Percentiles rank a stretch among this genome's conserved stretches.
phyloP scores from a whole-genome alignment of 78 protist species.

The Guillardia theta region DNA sequence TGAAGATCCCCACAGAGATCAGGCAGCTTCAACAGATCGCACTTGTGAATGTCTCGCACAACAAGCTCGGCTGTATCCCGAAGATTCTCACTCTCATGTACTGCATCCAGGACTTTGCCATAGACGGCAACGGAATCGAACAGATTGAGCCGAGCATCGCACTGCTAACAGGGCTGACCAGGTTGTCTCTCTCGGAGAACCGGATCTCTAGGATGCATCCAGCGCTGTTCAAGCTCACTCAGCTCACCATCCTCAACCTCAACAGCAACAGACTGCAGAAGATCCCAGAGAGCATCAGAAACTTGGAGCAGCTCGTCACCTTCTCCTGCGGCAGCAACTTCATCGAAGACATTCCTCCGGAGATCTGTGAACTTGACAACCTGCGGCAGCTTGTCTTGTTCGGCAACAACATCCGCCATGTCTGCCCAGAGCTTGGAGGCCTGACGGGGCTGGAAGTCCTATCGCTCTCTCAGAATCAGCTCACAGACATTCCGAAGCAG shows the following conservation, averaged over 20 bases:
- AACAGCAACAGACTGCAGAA: not conserved
- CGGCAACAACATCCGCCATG: not conserved
- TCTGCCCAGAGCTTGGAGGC: not conserved
- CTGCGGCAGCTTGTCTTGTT: not conserved
- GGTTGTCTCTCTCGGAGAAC: not conserved
- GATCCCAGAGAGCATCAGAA: not conserved
- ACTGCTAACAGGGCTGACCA: not conserved
- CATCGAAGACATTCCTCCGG: not conserved
- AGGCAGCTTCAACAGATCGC: not conserved
- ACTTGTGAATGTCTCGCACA: not conserved
- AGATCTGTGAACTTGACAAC: not conserved
- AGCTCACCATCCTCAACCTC: not conserved
- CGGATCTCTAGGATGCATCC: not conserved
- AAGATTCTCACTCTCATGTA: not conserved
- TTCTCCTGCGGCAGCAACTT: not conserved
- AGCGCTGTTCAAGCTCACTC: not conserved
- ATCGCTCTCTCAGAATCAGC: not conserved
- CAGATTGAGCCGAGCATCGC: not conserved
- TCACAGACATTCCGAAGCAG: not conserved
- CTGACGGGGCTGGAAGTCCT: not conserved
- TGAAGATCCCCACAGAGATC: not conserved
- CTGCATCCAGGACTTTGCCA: not conserved
- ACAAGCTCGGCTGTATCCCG: slow-evolving; percentile 3
- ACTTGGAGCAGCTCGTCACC: not conserved
- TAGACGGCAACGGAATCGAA: slow-evolving; percentile 13